A percentile compares a stretch with the other conserved stretches of the same genome.
Conservation (phyloP, 176 grass and related monocot species). For the Aegilops sharonensis region DNA sequence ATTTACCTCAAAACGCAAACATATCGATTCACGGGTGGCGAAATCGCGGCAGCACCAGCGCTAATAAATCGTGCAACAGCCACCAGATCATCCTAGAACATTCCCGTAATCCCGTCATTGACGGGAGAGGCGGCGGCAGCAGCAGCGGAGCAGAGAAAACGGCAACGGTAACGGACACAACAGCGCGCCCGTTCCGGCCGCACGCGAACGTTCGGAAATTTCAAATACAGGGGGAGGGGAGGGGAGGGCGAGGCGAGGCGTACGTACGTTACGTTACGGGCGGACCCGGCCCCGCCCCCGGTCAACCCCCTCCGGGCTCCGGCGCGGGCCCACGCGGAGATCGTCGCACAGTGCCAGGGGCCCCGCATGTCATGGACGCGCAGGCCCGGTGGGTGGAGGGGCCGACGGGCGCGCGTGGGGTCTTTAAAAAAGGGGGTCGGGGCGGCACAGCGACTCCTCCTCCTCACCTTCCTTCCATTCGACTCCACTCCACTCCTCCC, state of each 20-base stretch:
- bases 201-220: slow-evolving; percentile 36
- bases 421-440: slow-evolving; percentile 30
- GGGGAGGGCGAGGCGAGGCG: too few relatives aligned
- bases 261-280: slow-evolving; percentile 25
- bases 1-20: too few relatives aligned
- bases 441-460: slow-evolving; percentile 52
- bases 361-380: neutral
- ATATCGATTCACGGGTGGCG: neutral
- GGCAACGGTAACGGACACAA: slow-evolving; percentile 11
- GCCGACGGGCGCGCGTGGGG: slow-evolving; percentile 16
- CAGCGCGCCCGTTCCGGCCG: slow-evolving; percentile 11
- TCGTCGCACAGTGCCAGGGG: too few relatives aligned
- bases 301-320: slow-evolving; percentile 14
- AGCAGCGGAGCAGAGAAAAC: neutral
- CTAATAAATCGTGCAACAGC: neutral
- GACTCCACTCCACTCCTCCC: slow-evolving; percentile 45
- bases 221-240: slow-evolving; percentile 20
- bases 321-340: neutral
- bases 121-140: neutral
- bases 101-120: neutral
- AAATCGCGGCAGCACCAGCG: neutral
- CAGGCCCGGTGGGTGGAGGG: slow-evolving; percentile 1
- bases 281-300: neutral
- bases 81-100: neutral
- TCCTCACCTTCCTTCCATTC: slow-evolving; percentile 78